phyloP scores from a whole-genome alignment of 192 early-diverging fungal genomes.

The Cetraspora pellucida region DNA sequence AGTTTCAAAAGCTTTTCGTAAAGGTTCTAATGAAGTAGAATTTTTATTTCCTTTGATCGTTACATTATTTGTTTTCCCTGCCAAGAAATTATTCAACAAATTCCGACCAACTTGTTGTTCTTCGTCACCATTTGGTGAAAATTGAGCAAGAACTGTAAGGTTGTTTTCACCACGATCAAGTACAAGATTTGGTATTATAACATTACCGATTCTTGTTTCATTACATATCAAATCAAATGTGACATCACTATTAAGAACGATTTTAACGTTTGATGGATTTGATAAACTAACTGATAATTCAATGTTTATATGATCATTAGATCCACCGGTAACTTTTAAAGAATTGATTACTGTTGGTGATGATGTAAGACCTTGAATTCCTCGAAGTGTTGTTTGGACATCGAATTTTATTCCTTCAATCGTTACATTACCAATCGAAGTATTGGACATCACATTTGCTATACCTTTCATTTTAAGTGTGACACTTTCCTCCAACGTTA shows the following conservation, averaged over 20 bases:
- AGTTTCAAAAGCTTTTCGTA: slow-evolving; percentile 46
- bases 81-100: slow-evolving; percentile 50
- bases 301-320: slow-evolving; percentile 48
- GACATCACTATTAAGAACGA: slow-evolving; percentile 50
- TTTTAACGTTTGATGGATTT: slow-evolving; percentile 57
- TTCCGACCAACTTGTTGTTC: slow-evolving; percentile 40
- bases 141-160: slow-evolving; percentile 45
- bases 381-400: slow-evolving; percentile 50
- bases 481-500: slow-evolving; percentile 48
- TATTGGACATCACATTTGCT: slow-evolving; percentile 53
- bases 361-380: slow-evolving; percentile 59
- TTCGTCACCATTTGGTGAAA: slow-evolving; percentile 37
- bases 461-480: slow-evolving; percentile 51
- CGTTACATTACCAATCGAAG: slow-evolving; percentile 56
- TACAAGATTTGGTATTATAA: slow-evolving; percentile 45
- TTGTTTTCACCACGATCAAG: slow-evolving; percentile 54
- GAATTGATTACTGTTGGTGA: slow-evolving; percentile 54
- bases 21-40: slow-evolving; percentile 47
- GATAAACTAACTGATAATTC: slow-evolving; percentile 43
- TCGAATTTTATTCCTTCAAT: slow-evolving; percentile 59
- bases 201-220: slow-evolving; percentile 47
- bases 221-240: slow-evolving; percentile 46
- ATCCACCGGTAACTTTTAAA: slow-evolving; percentile 60
- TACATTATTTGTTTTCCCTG: slow-evolving; percentile 42
- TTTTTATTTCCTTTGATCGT: slow-evolving; percentile 42